Evolutionary conservation across 1,139 yeast genomes (phyloP).

Genomic region (Chernovozyma aurita): DNA sequence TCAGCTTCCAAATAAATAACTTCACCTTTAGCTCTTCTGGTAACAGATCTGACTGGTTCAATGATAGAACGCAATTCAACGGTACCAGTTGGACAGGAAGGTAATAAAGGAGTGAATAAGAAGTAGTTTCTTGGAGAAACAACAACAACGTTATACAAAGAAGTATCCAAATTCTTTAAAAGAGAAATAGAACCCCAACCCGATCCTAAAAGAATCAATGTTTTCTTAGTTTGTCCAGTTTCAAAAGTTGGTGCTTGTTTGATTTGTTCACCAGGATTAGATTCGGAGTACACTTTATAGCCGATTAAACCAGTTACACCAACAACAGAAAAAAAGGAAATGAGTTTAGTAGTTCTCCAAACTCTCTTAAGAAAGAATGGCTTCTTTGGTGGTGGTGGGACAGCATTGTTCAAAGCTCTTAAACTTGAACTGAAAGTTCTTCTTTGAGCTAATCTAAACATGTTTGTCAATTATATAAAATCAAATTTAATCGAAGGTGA

Average conservation of each 20-base stretch:
- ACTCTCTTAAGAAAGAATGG: conserved; percentile 18
- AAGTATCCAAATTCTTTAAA: conserved; percentile 79
- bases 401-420: conserved; percentile 4
- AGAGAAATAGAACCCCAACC: conserved; percentile 93
- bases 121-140: conserved; percentile 94
- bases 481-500: too few species aligned
- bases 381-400: too few species aligned
- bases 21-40: conserved; percentile 61
- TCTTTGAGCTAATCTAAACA: too few species aligned
- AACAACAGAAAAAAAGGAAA: conserved; percentile 23
- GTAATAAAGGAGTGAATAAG: conserved; percentile 88
- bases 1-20: conserved; percentile 89
- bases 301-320: conserved; percentile 46
- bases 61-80: conserved; percentile 86
- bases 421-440: conserved; percentile 6
- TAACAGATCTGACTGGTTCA: conserved; percentile 63
- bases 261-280: conserved; percentile 53
- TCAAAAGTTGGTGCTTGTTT: conserved; percentile 55
- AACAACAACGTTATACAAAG: conserved; percentile 81
- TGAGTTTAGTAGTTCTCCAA: conserved; percentile 28
- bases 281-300: conserved; percentile 57
- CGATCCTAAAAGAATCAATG: conserved; percentile 82
- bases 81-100: conserved; percentile 92
- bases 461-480: too few species aligned
- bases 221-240: conserved; percentile 77